Evolutionary conservation across 2,329 filamentous ascomycete species (phyloP).

Genomic region (Erysiphe pulchra): DNA sequence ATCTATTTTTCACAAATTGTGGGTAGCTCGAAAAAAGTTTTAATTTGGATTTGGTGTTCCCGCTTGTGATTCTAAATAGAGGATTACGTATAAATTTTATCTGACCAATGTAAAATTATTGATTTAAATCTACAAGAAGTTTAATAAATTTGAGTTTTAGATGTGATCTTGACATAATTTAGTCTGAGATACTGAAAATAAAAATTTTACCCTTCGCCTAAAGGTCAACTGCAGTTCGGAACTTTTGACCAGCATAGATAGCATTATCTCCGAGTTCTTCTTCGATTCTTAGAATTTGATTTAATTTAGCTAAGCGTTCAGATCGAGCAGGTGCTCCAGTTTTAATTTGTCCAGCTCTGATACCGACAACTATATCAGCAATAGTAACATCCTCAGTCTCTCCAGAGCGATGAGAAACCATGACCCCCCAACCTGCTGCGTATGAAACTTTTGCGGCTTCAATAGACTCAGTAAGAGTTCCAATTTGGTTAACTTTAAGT

Average conservation of each 20-base stretch:
- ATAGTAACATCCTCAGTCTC: constrained; percentile 99
- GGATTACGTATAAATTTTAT: no score
- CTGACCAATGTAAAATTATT: no score
- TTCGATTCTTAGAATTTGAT: constrained; percentile 98
- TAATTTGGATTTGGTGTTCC: no score
- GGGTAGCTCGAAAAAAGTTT: no score
- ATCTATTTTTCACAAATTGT: no score
- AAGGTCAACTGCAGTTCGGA: constrained; percentile 75
- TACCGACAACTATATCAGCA: constrained; percentile 88
- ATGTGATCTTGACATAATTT: not conserved
- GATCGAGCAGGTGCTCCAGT: constrained; percentile 88
- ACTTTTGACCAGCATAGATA: constrained; percentile 74
- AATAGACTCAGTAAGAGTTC: constrained; percentile 94
- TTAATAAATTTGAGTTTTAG: not conserved
- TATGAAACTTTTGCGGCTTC: constrained; percentile 98
- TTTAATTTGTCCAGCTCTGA: constrained; percentile 96
- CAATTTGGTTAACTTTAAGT: constrained; percentile 99
- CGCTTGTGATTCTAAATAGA: no score
- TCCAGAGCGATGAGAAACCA: constrained; percentile 97
- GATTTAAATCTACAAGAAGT: no score
- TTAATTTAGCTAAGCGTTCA: constrained; percentile 97
- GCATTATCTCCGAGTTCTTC: constrained; percentile 89
- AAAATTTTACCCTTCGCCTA: constrained; percentile 21
- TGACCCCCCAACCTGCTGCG: constrained; percentile 88
- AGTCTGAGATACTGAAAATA: not conserved